Base-by-base conservation (phyloP, 202 grass and related monocot genomes). In the Carex arenaria region DNA sequence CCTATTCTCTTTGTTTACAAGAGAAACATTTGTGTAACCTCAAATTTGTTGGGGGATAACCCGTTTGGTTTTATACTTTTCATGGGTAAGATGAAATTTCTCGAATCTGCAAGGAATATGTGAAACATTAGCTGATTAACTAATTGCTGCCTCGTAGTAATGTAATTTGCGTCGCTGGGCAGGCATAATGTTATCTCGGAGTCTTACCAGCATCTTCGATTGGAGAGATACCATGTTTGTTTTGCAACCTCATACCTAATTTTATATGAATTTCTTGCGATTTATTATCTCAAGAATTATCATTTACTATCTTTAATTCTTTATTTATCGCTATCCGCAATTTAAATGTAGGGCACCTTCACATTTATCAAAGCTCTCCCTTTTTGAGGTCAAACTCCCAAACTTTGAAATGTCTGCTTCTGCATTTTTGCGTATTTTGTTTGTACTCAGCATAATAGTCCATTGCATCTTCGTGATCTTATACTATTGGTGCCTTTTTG, bases 141-240 rank as follows among this genome's bases (percentile, higher is more conserved):
- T 81, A 81, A 51, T 66, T 81, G 11, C 65, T 78, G 52, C 62
- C 65, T 53, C 51, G 84, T 94, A 90, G 90, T 97, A 94, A 97
- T 53, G 59, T 86, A 92, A 90, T 97, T 92, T 97, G 91, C 89
- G 93, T 97, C 87, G 87, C 81, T 94, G 84, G 92, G 91, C 94
- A 97, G 94, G 94, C 86, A 49, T 85, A 78, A 92, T 97, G 88
- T 94, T 92, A 92, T 87, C 91, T 87, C 61, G 91, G 91, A 94
- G 94, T 91, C 91, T 93, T 93, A 90, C 86, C 94, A 97, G 81
- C 91, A 97, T 79, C 89, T 94, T 86, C 94, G 92, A 81, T 94
- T 88, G 89, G 94, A 90, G 91, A 94, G 83, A 93, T 90, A 90
- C 83, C 89, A 89, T 92, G 91, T 97, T 97, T 89, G 94, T 97